phyloP scores from a whole-genome alignment of 345 rosid species.

The Populus simonii region DNA sequence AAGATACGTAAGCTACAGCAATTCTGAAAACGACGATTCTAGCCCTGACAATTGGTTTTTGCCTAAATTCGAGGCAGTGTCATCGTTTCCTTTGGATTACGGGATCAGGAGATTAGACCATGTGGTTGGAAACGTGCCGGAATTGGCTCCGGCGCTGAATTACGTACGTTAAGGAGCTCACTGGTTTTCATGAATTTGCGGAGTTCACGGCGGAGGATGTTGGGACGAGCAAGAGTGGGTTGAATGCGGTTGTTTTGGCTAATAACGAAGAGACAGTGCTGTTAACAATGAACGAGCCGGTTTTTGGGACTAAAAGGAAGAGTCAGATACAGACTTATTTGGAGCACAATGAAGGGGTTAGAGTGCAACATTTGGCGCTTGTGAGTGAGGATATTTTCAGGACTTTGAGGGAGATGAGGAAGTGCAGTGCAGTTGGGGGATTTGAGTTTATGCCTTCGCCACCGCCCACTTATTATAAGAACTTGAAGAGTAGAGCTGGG shows the following conservation, averaged over 20 bases:
- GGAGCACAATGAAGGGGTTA: slow-evolving; percentile 92
- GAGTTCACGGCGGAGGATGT: slow-evolving; percentile 93
- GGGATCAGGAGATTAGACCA: slow-evolving; percentile 80
- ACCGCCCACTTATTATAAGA: slow-evolving; percentile 76
- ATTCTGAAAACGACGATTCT: not conserved
- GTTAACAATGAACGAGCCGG: slow-evolving; percentile 87
- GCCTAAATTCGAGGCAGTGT: slow-evolving; percentile 57
- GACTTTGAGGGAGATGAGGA: slow-evolving; percentile 79
- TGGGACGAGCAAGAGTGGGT: slow-evolving; percentile 85
- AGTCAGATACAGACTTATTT: slow-evolving; percentile 92
- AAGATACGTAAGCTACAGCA: slow-evolving; percentile 61
- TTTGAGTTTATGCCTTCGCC: slow-evolving; percentile 97
- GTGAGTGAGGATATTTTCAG: slow-evolving; percentile 68
- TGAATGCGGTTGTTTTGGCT: slow-evolving; percentile 75
- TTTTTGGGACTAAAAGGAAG: slow-evolving; percentile 82
- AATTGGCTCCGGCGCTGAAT: slow-evolving; percentile 54
- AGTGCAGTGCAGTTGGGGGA: slow-evolving; percentile 74
- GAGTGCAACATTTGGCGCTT: slow-evolving; percentile 81
- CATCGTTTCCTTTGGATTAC: slow-evolving; percentile 64
- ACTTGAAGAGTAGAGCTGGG: slow-evolving; percentile 65
- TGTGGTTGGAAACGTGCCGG: slow-evolving; percentile 88
- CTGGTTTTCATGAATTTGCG: slow-evolving; percentile 89
- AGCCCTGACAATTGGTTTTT: slow-evolving; percentile 35
- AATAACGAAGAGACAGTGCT: slow-evolving; percentile 76
- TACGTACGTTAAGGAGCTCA: slow-evolving; percentile 68